Evolutionary conservation across 352 stramenopile genomes (phyloP).

Genomic region (Albugo laibachii): DNA sequence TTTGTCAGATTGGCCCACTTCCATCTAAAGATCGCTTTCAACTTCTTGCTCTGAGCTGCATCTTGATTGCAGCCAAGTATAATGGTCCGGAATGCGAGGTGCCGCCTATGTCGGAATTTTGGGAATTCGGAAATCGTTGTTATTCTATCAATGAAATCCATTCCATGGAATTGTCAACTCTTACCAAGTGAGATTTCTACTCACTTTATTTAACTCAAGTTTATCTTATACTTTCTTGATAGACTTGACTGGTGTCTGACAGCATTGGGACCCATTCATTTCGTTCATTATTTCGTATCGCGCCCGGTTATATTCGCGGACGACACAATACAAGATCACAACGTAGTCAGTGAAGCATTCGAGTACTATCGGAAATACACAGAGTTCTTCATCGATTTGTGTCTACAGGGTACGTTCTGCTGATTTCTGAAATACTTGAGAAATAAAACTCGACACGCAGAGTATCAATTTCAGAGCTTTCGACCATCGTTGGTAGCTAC

Average conservation of each 20-base stretch:
- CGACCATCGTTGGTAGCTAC: conserved; percentile 61
- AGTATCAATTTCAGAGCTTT: conserved; percentile 70
- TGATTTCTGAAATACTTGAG: background rate
- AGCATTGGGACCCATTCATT: conserved; percentile 53
- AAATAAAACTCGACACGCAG: conserved; percentile 5
- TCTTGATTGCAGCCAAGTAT: conserved; percentile 68
- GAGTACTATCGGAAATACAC: conserved; percentile 71
- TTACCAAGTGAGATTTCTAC: conserved; percentile 17
- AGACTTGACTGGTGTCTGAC: conserved; percentile 58
- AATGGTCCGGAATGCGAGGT: conserved; percentile 61
- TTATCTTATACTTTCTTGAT: background rate
- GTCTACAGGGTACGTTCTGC: conserved; percentile 20
- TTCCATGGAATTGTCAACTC: conserved; percentile 36
- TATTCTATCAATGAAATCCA: conserved; percentile 74
- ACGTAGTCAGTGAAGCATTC: conserved; percentile 53
- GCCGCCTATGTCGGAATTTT: conserved; percentile 62
- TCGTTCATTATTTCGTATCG: conserved; percentile 58
- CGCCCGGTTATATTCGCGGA: conserved; percentile 63
- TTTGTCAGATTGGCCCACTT: conserved; percentile 12
- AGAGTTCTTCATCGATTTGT: conserved; percentile 75
- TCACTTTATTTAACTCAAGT: background rate
- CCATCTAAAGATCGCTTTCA: conserved; percentile 64
- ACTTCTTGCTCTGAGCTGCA: conserved; percentile 55
- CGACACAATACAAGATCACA: conserved; percentile 46
- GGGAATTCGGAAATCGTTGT: conserved; percentile 67